phyloP scores from a whole-genome alignment of 805 yeast species.

The Candida palmyrensis region DNA sequence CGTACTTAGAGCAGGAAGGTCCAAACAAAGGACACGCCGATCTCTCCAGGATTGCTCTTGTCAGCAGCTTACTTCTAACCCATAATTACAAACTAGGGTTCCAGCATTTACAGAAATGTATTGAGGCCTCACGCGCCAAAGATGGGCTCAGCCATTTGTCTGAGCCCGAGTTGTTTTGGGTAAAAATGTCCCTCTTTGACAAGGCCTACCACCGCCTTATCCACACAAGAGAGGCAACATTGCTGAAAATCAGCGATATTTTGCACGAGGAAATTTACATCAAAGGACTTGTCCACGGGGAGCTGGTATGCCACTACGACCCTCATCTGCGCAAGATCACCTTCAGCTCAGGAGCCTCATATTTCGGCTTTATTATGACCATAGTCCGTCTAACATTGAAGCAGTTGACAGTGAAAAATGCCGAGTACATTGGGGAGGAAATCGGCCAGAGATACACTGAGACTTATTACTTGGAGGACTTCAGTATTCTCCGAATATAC shows the following conservation, averaged over 20 bases:
- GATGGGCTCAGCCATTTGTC: not conserved
- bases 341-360: not conserved
- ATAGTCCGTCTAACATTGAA: no score
- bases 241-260: constrained; percentile 4
- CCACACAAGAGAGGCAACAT: constrained; percentile 6
- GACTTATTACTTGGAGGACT: constrained; percentile 15
- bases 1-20: no score
- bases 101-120: no score
- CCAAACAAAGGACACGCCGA: not conserved
- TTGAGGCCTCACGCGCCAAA: not conserved
- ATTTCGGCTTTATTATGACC: not conserved
- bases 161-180: constrained; percentile 11
- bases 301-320: not conserved
- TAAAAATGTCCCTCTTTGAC: constrained; percentile 14
- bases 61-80: constrained; percentile 10
- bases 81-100: constrained; percentile 13
- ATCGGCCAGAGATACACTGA: not conserved
- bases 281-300: not conserved
- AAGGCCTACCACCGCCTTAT: constrained; percentile 9
- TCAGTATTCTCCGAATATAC: constrained; percentile 16
- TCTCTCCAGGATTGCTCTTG: constrained; percentile 7
- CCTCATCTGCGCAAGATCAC: not conserved
- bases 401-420: no score
- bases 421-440: not conserved
- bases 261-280: constrained; percentile 7